These are phyloP conservation scores for Sherardia arvensis DNA, from an alignment of 257 asterid species.

Conservation along the genomic window DNA sequence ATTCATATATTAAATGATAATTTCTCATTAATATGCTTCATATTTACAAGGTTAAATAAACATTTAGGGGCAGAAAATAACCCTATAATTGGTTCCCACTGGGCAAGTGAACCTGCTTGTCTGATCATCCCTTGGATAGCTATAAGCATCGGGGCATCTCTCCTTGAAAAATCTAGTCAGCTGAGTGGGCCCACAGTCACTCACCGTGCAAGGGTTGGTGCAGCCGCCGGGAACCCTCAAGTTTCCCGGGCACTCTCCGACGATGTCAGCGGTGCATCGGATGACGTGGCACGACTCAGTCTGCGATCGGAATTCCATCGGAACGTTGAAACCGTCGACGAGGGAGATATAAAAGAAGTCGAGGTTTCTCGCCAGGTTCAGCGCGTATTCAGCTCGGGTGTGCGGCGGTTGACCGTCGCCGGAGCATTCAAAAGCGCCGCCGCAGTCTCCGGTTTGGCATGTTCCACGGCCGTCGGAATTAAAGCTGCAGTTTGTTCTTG, in stretches of 20 bases:
- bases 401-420: slow-evolving; percentile 45
- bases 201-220: slow-evolving; percentile 70
- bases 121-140: slow-evolving; percentile 27
- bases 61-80: slow-evolving; percentile 25
- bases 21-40: not conserved
- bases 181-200: slow-evolving; percentile 49
- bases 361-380: slow-evolving; percentile 30
- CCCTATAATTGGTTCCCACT: slow-evolving; percentile 22
- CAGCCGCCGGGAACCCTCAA: slow-evolving; percentile 64
- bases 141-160: slow-evolving; percentile 53
- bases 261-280: slow-evolving; percentile 46
- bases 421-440: slow-evolving; percentile 25
- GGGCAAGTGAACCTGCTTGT: slow-evolving; percentile 22
- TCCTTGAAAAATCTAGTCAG: slow-evolving; percentile 48
- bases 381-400: slow-evolving; percentile 45
- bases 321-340: slow-evolving; percentile 58
- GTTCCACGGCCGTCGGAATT: slow-evolving; percentile 16
- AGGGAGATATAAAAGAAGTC: slow-evolving; percentile 56
- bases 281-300: slow-evolving; percentile 21
- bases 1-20: no score
- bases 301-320: slow-evolving; percentile 22
- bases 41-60: no score
- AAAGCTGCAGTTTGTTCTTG: slow-evolving; percentile 26
- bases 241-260: slow-evolving; percentile 41
- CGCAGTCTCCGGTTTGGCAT: slow-evolving; percentile 31